These are phyloP conservation scores for Fusarium chlamydosporum DNA, from an alignment of 2,329 filamentous ascomycete genomes.

Conservation along the genomic window DNA sequence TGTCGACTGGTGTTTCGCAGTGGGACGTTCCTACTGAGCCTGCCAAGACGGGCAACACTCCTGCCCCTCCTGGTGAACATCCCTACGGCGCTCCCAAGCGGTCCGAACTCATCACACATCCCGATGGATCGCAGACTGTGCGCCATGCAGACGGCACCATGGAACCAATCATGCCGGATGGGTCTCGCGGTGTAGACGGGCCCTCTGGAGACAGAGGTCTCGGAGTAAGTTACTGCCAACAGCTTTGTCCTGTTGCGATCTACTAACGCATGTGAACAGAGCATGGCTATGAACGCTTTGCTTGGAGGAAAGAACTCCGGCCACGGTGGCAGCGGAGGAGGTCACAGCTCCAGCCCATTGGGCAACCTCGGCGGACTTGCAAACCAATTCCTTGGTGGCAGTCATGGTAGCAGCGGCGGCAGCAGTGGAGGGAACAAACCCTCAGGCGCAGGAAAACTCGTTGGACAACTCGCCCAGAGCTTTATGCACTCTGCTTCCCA, in stretches of 20 bases:
- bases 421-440: constrained; percentile 56
- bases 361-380: constrained; percentile 61
- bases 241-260: constrained; percentile 16
- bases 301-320: constrained; percentile 62
- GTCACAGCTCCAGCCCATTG: constrained; percentile 57
- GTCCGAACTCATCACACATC: constrained; percentile 71
- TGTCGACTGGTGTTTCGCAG: constrained; percentile 78
- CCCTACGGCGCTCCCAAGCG: constrained; percentile 72
- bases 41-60: constrained; percentile 73
- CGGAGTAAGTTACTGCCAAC: constrained; percentile 67
- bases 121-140: constrained; percentile 73
- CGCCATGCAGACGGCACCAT: constrained; percentile 72
- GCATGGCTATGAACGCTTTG: constrained; percentile 72
- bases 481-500: constrained; percentile 64
- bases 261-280: constrained; percentile 52
- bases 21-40: constrained; percentile 80
- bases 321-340: constrained; percentile 49
- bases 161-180: constrained; percentile 70
- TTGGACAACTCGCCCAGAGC: constrained; percentile 69
- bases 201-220: constrained; percentile 72
- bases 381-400: constrained; percentile 62
- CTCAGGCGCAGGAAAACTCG: constrained; percentile 65
- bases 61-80: constrained; percentile 68
- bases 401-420: constrained; percentile 41
- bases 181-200: constrained; percentile 65